These are phyloP conservation scores for Raffaelea ambrosiae DNA, from an alignment of 2,329 filamentous ascomycete species.

Conservation along the genomic window DNA sequence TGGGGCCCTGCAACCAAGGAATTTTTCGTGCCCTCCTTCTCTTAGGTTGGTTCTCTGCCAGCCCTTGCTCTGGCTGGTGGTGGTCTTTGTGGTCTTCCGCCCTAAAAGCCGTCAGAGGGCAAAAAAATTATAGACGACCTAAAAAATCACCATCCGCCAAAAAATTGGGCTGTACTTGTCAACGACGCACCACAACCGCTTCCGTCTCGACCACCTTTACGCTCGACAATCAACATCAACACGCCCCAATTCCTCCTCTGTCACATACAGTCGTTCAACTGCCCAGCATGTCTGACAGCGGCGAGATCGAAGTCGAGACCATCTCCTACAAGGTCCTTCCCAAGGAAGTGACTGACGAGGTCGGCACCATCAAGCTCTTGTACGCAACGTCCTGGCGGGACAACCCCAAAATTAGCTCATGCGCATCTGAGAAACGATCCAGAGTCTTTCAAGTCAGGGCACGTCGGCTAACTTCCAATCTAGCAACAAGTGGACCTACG, in stretches of 20 bases:
- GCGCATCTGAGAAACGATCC: background rate
- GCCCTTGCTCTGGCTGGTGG: too few species aligned
- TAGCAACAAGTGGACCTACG: slow-evolving; percentile 81
- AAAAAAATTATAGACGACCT: background rate
- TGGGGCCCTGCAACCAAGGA: background rate
- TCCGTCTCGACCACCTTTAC: too few species aligned
- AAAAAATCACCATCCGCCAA: background rate
- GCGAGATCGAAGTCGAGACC: slow-evolving; percentile 88
- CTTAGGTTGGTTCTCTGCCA: background rate
- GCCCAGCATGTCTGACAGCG: slow-evolving; percentile 81
- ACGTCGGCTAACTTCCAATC: background rate
- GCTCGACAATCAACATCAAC: background rate
- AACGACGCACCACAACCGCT: too few species aligned
- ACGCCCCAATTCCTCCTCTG: slow-evolving; percentile 7
- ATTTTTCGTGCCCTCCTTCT: slow-evolving; percentile 4
- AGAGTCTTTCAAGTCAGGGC: background rate
- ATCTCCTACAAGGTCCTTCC: slow-evolving; percentile 70
- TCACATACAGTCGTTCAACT: slow-evolving; percentile 11
- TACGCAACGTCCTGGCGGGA: slow-evolving; percentile 5
- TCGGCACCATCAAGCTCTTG: slow-evolving; percentile 90
- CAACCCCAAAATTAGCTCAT: background rate
- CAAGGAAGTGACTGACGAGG: slow-evolving; percentile 84
- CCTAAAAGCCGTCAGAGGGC: background rate
- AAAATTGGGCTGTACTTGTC: slow-evolving; percentile 1
- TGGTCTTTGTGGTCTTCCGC: too few species aligned